phyloP scores from a whole-genome alignment of 345 rosid genomes.

The Pistacia integerrima region DNA sequence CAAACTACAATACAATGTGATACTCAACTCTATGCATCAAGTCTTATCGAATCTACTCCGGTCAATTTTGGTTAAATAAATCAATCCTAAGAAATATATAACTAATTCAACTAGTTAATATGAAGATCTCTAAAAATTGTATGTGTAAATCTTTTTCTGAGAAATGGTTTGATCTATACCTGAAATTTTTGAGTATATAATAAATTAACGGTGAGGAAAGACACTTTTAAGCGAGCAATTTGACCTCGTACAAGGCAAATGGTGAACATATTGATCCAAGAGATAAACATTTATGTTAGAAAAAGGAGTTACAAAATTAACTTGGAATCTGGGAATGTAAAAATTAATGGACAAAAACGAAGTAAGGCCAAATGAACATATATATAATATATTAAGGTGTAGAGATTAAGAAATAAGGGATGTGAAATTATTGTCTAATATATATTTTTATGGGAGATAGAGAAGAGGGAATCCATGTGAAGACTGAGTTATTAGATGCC shows the following conservation, averaged over 20 bases:
- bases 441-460: conserved; percentile 16
- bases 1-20: neutral
- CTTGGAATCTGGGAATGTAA: conserved; percentile 13
- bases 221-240: no score
- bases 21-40: no score
- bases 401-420: conserved; percentile 10
- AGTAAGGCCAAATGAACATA: neutral
- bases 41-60: no score
- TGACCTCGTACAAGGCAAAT: no score
- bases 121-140: no score
- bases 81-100: no score
- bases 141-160: no score
- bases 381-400: neutral
- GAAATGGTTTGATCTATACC: no score
- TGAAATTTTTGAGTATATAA: no score
- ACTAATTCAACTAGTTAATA: no score
- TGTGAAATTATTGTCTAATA: conserved; percentile 1
- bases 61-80: no score
- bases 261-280: neutral
- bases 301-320: neutral
- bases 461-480: conserved; percentile 62
- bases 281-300: neutral
- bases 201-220: no score
- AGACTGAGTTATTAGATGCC: conserved; percentile 31
- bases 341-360: conserved; percentile 8